phyloP scores from a whole-genome alignment of 495 filamentous ascomycete genomes.

The Cercophora scortea region DNA sequence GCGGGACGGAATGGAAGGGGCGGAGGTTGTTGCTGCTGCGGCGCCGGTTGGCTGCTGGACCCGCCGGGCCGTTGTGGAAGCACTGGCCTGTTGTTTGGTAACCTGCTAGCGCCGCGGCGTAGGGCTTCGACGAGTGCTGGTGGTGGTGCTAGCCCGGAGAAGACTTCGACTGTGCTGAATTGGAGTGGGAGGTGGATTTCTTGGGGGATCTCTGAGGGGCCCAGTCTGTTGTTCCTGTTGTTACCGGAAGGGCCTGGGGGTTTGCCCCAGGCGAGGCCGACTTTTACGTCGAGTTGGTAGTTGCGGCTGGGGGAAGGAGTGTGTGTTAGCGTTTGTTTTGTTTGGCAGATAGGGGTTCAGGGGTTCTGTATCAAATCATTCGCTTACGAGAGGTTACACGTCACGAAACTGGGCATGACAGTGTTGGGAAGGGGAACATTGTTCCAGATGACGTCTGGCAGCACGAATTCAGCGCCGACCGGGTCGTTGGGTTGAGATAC shows the following conservation, averaged over 20 bases:
- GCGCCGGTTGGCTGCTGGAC: conserved; percentile 16
- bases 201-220: conserved; percentile 46
- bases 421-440: conserved; percentile 65
- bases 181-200: conserved; percentile 65
- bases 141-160: conserved; percentile 85
- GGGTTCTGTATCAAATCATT: too few relatives aligned
- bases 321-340: background rate
- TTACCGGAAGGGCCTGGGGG: conserved; percentile 4
- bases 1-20: background rate
- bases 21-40: background rate
- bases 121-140: conserved; percentile 58
- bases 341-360: background rate
- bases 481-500: conserved; percentile 52
- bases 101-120: conserved; percentile 36
- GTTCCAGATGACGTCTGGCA: conserved; percentile 65
- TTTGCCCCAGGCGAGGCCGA: conserved; percentile 58
- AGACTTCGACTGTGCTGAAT: conserved; percentile 67
- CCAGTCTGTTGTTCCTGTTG: conserved; percentile 10
- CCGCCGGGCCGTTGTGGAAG: conserved; percentile 18
- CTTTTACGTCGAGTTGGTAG: conserved; percentile 75
- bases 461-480: conserved; percentile 53
- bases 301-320: conserved; percentile 30
- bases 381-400: conserved; percentile 66
- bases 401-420: conserved; percentile 75
- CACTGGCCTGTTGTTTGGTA: conserved; percentile 15